Evolutionary conservation across 441 rosid genomes (phyloP).

Genomic region (Adansonia rubrostipa): DNA sequence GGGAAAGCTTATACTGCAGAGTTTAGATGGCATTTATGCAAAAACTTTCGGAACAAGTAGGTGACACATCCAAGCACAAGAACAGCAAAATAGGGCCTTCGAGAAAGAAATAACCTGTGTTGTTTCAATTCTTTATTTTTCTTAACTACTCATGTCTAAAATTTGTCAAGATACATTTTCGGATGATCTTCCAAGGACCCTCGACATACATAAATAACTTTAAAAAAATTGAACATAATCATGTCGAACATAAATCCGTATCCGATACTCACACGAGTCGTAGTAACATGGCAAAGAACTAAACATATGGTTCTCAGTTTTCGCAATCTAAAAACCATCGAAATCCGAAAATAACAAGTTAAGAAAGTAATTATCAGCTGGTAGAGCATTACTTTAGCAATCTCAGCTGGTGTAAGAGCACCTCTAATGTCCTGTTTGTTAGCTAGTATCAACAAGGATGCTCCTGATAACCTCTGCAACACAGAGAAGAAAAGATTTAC

Average conservation of each 20-base stretch:
- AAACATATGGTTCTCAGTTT: not conserved
- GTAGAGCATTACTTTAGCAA: constrained; percentile 59
- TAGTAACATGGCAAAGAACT: no score
- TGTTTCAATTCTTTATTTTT: no score
- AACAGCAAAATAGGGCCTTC: not conserved
- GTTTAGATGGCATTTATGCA: not conserved
- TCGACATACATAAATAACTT: no score
- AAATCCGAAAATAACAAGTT: not conserved
- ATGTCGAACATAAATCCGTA: no score
- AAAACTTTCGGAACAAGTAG: not conserved
- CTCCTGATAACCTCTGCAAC: constrained; percentile 87
- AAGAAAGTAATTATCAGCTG: not conserved
- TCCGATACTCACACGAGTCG: no score
- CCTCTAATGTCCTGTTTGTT: constrained; percentile 43
- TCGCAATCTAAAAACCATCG: not conserved
- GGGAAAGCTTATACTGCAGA: not conserved
- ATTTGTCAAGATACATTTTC: no score
- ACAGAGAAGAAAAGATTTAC: not conserved
- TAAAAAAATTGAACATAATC: no score
- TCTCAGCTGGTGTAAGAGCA: constrained; percentile 17
- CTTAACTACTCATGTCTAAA: no score
- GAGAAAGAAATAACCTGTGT: not conserved
- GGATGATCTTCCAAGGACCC: no score
- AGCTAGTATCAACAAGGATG: constrained; percentile 86
- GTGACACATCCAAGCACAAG: not conserved